Percentiles rank a stretch among this genome's conserved stretches.
phyloP scores from a whole-genome alignment of 83 land plant species.

The Picea abies region DNA sequence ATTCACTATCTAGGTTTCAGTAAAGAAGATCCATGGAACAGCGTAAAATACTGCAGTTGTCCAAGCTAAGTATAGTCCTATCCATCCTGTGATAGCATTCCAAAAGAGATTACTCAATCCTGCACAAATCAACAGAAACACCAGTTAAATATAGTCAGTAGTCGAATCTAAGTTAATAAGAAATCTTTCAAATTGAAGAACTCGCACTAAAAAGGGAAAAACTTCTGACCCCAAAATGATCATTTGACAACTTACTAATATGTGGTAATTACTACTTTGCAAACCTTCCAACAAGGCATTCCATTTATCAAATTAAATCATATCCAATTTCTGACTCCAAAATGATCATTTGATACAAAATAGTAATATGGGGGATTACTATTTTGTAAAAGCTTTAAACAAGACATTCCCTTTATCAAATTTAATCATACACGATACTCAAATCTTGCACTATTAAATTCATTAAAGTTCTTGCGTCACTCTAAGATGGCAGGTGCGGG shows the following conservation, averaged over 20 bases:
- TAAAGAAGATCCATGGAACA: not conserved
- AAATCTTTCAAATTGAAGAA: not conserved
- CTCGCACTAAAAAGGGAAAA: not conserved
- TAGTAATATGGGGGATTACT: not conserved
- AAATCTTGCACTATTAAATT: not conserved
- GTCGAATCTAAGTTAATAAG: not conserved
- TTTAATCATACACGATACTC: not conserved
- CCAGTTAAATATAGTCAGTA: not conserved
- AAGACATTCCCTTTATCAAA: not conserved
- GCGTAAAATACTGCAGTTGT: no score
- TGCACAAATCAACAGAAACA: slow-evolving; percentile 1
- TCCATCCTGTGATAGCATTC: not conserved
- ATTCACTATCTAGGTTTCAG: not conserved
- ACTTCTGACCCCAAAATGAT: no score
- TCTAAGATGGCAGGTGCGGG: no score
- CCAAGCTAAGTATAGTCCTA: not conserved
- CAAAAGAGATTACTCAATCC: slow-evolving; percentile 2
- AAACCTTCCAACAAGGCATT: not conserved
- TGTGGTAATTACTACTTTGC: not conserved
- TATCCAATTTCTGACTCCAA: not conserved
- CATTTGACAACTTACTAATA: not conserved
- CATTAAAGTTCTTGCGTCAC: not conserved
- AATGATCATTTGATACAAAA: not conserved
- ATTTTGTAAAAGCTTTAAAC: not conserved
- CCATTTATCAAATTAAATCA: not conserved